Evolutionary conservation across 805 yeast species (phyloP).

Genomic region (Saccharomycopsis sp.): DNA sequence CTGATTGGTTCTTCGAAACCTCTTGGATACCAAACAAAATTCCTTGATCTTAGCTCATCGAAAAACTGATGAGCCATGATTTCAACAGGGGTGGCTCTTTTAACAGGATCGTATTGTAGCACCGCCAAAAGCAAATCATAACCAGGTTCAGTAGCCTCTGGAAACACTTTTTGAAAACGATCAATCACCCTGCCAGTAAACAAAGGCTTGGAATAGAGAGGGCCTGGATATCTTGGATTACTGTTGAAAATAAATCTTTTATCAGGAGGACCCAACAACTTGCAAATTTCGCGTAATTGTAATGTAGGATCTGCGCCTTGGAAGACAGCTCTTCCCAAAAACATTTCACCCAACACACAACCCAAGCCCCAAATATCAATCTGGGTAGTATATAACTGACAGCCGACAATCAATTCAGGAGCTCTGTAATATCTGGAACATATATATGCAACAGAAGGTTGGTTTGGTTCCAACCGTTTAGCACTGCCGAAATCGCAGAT

Average conservation of each 20-base stretch:
- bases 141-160: slow-evolving; percentile 77
- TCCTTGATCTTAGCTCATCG: slow-evolving; percentile 63
- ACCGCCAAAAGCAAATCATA: slow-evolving; percentile 74
- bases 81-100: slow-evolving; percentile 69
- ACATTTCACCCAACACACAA: slow-evolving; percentile 91
- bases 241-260: slow-evolving; percentile 61
- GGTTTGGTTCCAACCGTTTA: slow-evolving; percentile 64
- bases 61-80: slow-evolving; percentile 86
- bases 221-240: slow-evolving; percentile 69
- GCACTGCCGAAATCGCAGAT: slow-evolving; percentile 86
- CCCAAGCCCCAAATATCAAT: slow-evolving; percentile 98
- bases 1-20: slow-evolving; percentile 33
- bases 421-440: slow-evolving; percentile 95
- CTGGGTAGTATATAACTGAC: slow-evolving; percentile 76
- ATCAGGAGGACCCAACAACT: slow-evolving; percentile 83
- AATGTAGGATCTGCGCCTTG: slow-evolving; percentile 86
- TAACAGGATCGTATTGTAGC: slow-evolving; percentile 83
- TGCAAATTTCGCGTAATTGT: slow-evolving; percentile 85
- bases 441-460: slow-evolving; percentile 89
- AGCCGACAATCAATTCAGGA: slow-evolving; percentile 91
- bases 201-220: slow-evolving; percentile 57
- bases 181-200: slow-evolving; percentile 46
- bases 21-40: slow-evolving; percentile 45
- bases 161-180: slow-evolving; percentile 55
- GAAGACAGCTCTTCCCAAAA: slow-evolving; percentile 86